Base-by-base conservation (phyloP, 148 eudicot genomes). In the Fagopyrum esculentum region DNA sequence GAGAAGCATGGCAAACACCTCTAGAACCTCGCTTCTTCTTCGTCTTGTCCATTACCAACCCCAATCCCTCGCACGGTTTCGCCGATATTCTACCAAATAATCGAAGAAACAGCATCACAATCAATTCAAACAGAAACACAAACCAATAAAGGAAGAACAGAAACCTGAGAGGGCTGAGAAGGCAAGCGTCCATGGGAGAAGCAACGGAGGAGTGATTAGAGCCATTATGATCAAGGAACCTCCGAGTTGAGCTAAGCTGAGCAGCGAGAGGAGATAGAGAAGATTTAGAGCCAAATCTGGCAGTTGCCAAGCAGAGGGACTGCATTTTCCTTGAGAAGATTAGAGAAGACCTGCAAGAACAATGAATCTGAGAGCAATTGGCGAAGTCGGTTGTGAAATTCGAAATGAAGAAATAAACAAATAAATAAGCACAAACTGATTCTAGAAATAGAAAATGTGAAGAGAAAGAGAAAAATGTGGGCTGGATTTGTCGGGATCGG, bases 1-100 rank as follows among this genome's bases (percentile, higher is more conserved):
- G 79, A 63, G 87, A 30, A 15, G 71, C 71, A 72, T 79, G 81
- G 75, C 93, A 87, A 72, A 85, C 93, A 26, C 80, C 77, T 46
- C 89, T 85, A 22, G 70, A 73, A 17, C 85, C 78, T 68, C 81
- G 81, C 26, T 63, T 56, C 61, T 17, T 75, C 75, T 77, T 82
- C 40, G 40, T 35, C 69, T 52, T 73, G 76, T 66, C 80, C 81
- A 71, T 71, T 80, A 57, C 45, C 75, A 49, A 22, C 66, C 49
- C 69, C 19, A 29, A 63, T 63, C 44, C 44, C 45, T 66, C 46
- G 45, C 71, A 35, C 71, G 71, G 71, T 8, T 40, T n/a, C 9
- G 70, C 17, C 50, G 76, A 56, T 30, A 59, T 16, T 57, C 68
- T 74, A 59, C 30, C 10, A 15, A 40, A 66, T 13, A 40, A 40